These are phyloP conservation scores for Dalbergia cultrata DNA, from an alignment of 306 rosid genomes.

Conservation along the genomic window DNA sequence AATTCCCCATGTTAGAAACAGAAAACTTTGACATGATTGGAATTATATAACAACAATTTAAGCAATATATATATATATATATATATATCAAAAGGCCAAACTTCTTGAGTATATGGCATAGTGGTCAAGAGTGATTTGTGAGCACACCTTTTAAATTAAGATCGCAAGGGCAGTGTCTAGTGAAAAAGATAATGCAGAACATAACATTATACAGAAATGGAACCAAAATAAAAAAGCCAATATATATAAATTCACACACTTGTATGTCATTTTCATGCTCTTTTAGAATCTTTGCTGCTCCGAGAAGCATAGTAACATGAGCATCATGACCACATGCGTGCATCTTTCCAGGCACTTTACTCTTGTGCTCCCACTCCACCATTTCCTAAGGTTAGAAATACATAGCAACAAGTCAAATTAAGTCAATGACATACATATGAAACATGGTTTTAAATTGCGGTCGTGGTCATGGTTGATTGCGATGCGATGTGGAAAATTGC, in stretches of 20 bases:
- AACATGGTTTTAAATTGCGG: too few relatives aligned
- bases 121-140: too few relatives aligned
- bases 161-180: background rate
- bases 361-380: slow-evolving; percentile 90
- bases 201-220: background rate
- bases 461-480: too few relatives aligned
- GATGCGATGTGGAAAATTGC: too few relatives aligned
- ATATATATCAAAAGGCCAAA: background rate
- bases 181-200: background rate
- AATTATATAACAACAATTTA: background rate
- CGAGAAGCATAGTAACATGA: slow-evolving; percentile 84
- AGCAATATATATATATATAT: too few relatives aligned
- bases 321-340: slow-evolving; percentile 90
- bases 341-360: slow-evolving; percentile 81
- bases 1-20: background rate
- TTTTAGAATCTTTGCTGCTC: slow-evolving; percentile 86
- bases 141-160: background rate
- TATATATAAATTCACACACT: background rate
- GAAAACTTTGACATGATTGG: background rate
- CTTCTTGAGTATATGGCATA: background rate
- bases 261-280: slow-evolving; percentile 66
- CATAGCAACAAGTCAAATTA: background rate
- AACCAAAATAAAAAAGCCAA: slow-evolving; percentile 1
- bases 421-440: background rate
- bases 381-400: slow-evolving; percentile 55